Conservation (phyloP, 148 eudicot species). For the Cornus controversa region DNA sequence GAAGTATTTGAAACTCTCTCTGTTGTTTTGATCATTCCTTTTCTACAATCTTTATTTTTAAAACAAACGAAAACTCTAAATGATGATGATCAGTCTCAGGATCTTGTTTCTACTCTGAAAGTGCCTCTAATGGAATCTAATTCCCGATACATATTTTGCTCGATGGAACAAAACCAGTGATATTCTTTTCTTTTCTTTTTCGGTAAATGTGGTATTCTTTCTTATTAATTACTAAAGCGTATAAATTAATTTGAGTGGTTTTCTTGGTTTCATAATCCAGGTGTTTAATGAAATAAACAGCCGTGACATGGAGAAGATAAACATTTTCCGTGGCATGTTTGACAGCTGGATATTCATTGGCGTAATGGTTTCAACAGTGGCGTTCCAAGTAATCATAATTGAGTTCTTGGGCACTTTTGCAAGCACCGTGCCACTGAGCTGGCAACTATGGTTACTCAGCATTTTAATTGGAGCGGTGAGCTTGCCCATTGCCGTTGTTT, state of each 20-base stretch:
- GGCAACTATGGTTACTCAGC: slow-evolving; percentile 84
- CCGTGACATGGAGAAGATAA: slow-evolving; percentile 90
- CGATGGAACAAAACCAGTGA: too few species aligned
- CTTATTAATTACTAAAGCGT: too few species aligned
- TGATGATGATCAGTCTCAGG: neutral
- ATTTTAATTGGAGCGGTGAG: slow-evolving; percentile 61
- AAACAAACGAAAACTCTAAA: too few species aligned
- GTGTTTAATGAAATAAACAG: slow-evolving; percentile 95
- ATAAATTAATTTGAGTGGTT: neutral
- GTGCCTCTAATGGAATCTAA: neutral
- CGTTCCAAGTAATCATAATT: slow-evolving; percentile 76
- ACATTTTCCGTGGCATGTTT: slow-evolving; percentile 73
- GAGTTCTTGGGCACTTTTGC: slow-evolving; percentile 90
- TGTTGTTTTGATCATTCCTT: too few species aligned
- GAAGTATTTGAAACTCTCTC: too few species aligned
- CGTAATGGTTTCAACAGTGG: slow-evolving; percentile 63
- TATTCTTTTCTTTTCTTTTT: too few species aligned
- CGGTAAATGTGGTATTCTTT: too few species aligned
- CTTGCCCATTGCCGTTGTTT: slow-evolving; percentile 68
- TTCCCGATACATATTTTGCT: too few species aligned
- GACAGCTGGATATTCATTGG: slow-evolving; percentile 77
- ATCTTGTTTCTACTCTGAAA: neutral
- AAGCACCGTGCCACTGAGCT: slow-evolving; percentile 84
- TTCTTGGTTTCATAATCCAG: slow-evolving; percentile 33
- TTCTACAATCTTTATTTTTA: too few species aligned